Percentiles rank a stretch among this genome's conserved stretches.
Conservation (phyloP, 495 filamentous ascomycete species). For the Sporormia fimetaria region DNA sequence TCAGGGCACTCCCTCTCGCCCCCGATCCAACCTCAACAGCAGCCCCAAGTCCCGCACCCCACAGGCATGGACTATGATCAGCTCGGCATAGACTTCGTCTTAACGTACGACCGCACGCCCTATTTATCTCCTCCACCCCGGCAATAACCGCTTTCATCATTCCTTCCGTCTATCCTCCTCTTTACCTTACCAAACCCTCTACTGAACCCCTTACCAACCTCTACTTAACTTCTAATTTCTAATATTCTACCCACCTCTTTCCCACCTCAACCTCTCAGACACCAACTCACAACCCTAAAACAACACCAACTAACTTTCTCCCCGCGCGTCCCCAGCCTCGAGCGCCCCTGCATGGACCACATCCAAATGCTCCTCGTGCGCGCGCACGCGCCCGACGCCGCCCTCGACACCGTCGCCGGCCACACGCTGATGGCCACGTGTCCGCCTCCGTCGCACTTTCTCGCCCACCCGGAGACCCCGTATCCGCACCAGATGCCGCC, state of each 20-base stretch:
- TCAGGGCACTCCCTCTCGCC: conserved; percentile 7
- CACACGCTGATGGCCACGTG: conserved; percentile 87
- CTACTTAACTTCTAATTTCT: no score
- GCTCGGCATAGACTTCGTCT: conserved; percentile 87
- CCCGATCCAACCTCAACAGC: conserved; percentile 29
- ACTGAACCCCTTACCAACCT: no score
- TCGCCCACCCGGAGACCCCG: conserved; percentile 31
- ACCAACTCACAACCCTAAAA: neutral
- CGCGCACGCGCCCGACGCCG: conserved; percentile 38
- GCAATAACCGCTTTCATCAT: conserved; percentile 26
- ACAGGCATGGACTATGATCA: conserved; percentile 64
- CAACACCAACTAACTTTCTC: conserved; percentile 5
- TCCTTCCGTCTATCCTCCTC: conserved; percentile 20
- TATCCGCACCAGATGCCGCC: conserved; percentile 45
- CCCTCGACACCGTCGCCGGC: conserved; percentile 41
- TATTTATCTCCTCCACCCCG: conserved; percentile 55
- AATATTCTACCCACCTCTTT: conserved; percentile 6
- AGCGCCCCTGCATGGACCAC: conserved; percentile 91
- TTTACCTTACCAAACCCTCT: conserved; percentile 4
- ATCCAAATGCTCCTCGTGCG: conserved; percentile 63
- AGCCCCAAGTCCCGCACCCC: conserved; percentile 20
- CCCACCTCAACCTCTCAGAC: conserved; percentile 1
- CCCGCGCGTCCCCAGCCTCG: conserved; percentile 50
- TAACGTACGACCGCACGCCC: conserved; percentile 67
- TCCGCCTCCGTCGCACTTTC: conserved; percentile 49